Evolutionary conservation across 139 green algal genomes (phyloP).

Genomic region (Chlamydomonas sphaeroides): DNA sequence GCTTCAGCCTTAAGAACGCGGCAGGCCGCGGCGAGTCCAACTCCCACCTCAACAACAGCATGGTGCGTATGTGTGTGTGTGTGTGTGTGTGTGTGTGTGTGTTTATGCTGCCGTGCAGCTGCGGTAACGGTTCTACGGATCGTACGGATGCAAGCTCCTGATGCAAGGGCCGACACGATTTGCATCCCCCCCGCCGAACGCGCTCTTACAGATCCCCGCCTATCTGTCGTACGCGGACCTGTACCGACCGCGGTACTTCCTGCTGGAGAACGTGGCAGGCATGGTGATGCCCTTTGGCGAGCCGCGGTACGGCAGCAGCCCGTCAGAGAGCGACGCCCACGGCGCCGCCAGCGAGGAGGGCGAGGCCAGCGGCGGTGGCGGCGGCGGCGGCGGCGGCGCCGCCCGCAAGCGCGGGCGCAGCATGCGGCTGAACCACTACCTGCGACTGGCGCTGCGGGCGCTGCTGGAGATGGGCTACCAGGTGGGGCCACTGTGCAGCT

Average conservation of each 20-base stretch:
- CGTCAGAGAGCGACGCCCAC: too few relatives aligned
- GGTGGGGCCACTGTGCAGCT: too few relatives aligned
- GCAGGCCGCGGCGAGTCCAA: neutral
- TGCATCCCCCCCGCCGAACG: too few relatives aligned
- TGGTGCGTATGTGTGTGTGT: neutral
- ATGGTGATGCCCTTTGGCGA: conserved; percentile 97
- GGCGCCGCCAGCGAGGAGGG: too few relatives aligned
- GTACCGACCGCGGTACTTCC: conserved; percentile 91
- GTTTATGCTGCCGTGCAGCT: too few relatives aligned
- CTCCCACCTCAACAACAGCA: neutral
- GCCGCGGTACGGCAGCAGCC: too few relatives aligned
- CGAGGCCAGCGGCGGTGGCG: too few relatives aligned
- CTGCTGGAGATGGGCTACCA: conserved; percentile 98
- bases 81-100: neutral
- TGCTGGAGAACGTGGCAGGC: conserved; percentile 97
- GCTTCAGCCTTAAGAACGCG: conserved; percentile 90
- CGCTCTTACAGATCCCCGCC: neutral
- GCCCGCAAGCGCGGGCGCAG: too few relatives aligned
- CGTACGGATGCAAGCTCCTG: too few relatives aligned
- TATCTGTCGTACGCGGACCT: conserved; percentile 59
- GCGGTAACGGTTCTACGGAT: too few relatives aligned
- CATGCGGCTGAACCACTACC: conserved; percentile 83
- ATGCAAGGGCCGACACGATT: too few relatives aligned
- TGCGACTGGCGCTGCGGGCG: conserved; percentile 89
- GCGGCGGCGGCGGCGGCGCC: too few relatives aligned